These are phyloP conservation scores for Phytophthora syringae DNA, from an alignment of 352 stramenopile genomes.

Conservation along the genomic window DNA sequence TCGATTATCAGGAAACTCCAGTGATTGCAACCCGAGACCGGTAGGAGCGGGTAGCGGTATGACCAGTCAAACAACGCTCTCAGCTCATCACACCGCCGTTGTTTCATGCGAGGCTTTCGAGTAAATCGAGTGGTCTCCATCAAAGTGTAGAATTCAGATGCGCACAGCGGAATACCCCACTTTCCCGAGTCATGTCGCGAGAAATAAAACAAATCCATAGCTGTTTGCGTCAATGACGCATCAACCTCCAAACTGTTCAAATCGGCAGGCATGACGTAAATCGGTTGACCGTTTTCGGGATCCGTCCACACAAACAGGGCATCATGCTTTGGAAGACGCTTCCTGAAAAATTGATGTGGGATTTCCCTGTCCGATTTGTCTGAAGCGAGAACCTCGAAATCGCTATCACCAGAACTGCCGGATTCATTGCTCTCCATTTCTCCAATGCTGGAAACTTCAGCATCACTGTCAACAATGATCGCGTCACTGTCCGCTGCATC, in stretches of 20 bases:
- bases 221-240: neutral
- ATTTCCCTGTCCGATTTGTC: neutral
- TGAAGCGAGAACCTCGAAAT: neutral
- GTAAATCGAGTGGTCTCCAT: neutral
- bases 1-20: no score
- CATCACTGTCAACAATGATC: neutral
- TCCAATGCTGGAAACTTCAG: constrained; percentile 1
- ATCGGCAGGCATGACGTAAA: neutral
- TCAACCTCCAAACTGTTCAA: neutral
- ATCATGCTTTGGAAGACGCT: neutral
- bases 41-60: neutral
- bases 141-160: neutral
- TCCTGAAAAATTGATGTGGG: constrained; percentile 1
- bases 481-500: neutral
- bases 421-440: neutral
- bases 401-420: neutral
- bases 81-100: neutral
- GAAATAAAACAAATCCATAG: neutral
- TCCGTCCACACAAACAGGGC: neutral
- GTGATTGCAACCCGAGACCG: no score
- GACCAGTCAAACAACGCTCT: neutral
- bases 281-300: neutral
- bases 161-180: neutral
- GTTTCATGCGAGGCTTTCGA: neutral
- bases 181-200: neutral